Evolutionary conservation across 768 basidiomycete genomes (phyloP), one percentile per base, ranked within the genome.

Genomic region (Rossbeevera mucosa): DNA sequence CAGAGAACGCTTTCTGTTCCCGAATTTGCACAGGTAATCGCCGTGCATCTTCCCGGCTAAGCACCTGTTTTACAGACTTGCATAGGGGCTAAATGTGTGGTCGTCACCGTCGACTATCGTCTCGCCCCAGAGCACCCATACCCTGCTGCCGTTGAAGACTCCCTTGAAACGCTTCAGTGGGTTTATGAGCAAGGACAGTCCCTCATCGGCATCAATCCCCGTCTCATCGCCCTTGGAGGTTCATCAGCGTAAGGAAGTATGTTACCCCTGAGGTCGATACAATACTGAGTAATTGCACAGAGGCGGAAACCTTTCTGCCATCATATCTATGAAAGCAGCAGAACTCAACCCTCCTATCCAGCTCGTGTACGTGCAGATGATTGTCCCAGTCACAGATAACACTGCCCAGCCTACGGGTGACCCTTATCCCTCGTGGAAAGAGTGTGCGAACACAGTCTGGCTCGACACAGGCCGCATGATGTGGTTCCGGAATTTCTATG

Each of bases 321-420:
- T 86, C 49, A 68, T 88, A 7, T 74, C 85, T 0, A 80, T 87
- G 68, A 85, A 84, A 68, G 85, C 85, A 5, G 73, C 74, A 0
- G 69, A 77, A 38, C 61, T 71, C 26, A 59, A 61, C 9, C 79
- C 78, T 2, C 75, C 78, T 5, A 79, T 84, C 45, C 77, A 78
- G 3, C 62, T 88, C 43, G 57, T 76, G 4, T 81, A 85, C 67
- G 83, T 83, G 58, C 73, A 88, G 7, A 75, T 89, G 47, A 76
- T 88, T 40, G 88, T 88, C 4, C 88, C 88, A 0, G 86, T 88
- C 24, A 82, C 78, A 2, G 85, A 90, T 63, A 89, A 88, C 73
- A 88, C 87, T 14, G 81, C 82, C 7, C 60, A 60, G 71, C 72
- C 56, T 53, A 70, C 59, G 42, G 74, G 59, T 2, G 54, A 58